These are phyloP conservation scores for Cyclotella atomus DNA, from an alignment of 108 stramenopile species.

Conservation along the genomic window DNA sequence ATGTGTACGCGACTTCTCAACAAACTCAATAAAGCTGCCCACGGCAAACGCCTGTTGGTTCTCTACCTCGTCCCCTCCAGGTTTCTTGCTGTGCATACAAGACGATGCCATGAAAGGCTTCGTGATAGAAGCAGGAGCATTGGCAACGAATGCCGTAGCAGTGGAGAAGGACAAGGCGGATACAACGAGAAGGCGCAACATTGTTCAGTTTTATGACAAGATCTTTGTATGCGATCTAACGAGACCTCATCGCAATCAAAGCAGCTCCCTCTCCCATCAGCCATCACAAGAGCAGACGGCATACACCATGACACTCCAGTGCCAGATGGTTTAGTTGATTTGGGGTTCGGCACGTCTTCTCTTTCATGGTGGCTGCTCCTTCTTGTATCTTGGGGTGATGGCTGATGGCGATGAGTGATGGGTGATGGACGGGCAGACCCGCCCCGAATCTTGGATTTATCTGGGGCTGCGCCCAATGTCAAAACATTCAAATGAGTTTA, in stretches of 20 bases:
- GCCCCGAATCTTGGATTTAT: no score
- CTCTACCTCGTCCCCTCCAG: conserved; percentile 38
- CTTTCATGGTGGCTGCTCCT: no score
- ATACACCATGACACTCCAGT: conserved; percentile 10
- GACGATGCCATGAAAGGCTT: background rate
- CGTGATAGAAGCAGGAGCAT: background rate
- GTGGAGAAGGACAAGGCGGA: conserved; percentile 11
- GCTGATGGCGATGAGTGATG: background rate
- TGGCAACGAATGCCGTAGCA: conserved; percentile 21
- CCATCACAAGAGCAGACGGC: no score
- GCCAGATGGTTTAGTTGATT: background rate
- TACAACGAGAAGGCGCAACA: conserved; percentile 11
- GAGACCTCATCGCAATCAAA: background rate
- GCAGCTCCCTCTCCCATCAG: no score
- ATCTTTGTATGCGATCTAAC: background rate
- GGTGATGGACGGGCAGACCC: background rate
- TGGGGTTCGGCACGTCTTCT: background rate
- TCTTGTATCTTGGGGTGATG: no score
- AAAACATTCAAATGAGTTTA: background rate
- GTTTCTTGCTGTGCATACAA: conserved; percentile 28
- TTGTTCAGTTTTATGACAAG: background rate
- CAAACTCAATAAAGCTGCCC: conserved; percentile 59
- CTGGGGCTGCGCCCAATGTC: no score
- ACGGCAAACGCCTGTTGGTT: conserved; percentile 47
- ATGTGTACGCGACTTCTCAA: conserved; percentile 54